Percentiles rank a stretch among this genome's conserved stretches.
Evolutionary conservation across 805 yeast species (phyloP).

Genomic region (Sugiyamaella lignohabitans): DNA sequence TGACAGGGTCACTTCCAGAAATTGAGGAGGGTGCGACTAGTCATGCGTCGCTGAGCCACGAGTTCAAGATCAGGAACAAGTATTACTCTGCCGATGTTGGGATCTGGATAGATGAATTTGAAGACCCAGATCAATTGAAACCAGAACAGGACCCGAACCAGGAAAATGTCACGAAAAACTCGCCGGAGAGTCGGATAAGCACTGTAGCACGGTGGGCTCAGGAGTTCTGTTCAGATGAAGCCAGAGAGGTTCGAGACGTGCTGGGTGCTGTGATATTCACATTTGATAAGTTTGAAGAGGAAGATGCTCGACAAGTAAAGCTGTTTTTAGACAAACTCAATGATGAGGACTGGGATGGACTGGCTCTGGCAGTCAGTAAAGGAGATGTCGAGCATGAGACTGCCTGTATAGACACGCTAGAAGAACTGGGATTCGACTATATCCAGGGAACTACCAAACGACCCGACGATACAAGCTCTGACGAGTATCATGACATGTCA

Average conservation of each 20-base stretch:
- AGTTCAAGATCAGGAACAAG: conserved; percentile 24
- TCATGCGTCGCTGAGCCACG: conserved; percentile 28
- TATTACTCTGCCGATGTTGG: conserved; percentile 33
- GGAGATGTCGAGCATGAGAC: conserved; percentile 9
- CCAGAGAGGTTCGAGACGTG: conserved; percentile 33
- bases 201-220: conserved; percentile 25
- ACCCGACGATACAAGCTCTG: no score
- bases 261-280: conserved; percentile 33
- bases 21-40: conserved; percentile 8
- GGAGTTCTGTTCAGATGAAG: conserved; percentile 29
- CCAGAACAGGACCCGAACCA: no score
- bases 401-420: conserved; percentile 14
- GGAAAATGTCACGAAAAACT: no score
- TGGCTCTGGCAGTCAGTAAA: conserved; percentile 22
- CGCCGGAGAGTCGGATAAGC: conserved; percentile 3
- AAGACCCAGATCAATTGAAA: conserved; percentile 9
- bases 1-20: conserved; percentile 27
- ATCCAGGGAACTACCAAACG: no score
- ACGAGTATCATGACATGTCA: conserved; percentile 10
- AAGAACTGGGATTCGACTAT: conserved; percentile 27
- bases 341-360: conserved; percentile 26
- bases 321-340: conserved; percentile 19
- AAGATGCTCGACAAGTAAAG: conserved; percentile 14
- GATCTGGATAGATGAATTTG: conserved; percentile 33
- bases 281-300: conserved; percentile 14